Percentiles rank a stretch among this genome's conserved stretches.
Conservation (phyloP, 495 filamentous ascomycete genomes). For the Penicillium odoratum region DNA sequence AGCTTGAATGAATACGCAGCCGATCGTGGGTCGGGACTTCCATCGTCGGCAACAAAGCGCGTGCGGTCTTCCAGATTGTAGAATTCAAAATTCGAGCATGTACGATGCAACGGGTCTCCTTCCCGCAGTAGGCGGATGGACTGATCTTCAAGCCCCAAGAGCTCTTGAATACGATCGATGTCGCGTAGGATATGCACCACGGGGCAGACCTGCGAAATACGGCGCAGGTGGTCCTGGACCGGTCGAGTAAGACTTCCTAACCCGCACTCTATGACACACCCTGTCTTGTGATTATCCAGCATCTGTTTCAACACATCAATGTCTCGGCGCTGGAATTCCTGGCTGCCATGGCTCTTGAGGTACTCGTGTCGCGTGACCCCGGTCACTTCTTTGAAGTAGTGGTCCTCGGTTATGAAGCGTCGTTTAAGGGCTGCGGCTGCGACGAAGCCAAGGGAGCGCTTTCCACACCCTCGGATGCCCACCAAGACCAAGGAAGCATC, state of each 20-base stretch:
- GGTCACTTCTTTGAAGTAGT: conserved; percentile 70
- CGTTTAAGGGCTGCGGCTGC: conserved; percentile 72
- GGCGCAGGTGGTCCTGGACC: conserved; percentile 57
- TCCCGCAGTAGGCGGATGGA: conserved; percentile 52
- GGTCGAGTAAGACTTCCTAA: conserved; percentile 58
- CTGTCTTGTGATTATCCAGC: conserved; percentile 60
- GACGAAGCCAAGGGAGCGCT: conserved; percentile 77
- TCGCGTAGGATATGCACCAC: conserved; percentile 75
- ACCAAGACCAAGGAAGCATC: conserved; percentile 75
- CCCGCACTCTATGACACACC: conserved; percentile 73
- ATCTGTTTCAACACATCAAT: conserved; percentile 66
- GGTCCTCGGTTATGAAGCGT: conserved; percentile 73
- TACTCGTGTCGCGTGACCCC: conserved; percentile 65
- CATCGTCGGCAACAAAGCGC: conserved; percentile 29
- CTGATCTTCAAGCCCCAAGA: conserved; percentile 61
- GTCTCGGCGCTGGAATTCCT: conserved; percentile 64
- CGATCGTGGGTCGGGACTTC: conserved; percentile 43
- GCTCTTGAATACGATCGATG: conserved; percentile 60
- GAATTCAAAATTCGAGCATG: conserved; percentile 77
- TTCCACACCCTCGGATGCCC: conserved; percentile 75
- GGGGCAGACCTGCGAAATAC: conserved; percentile 63
- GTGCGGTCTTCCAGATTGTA: conserved; percentile 65
- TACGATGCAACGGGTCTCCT: conserved; percentile 55
- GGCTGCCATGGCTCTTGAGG: conserved; percentile 60
- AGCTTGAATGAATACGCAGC: conserved; percentile 65